Percentiles rank a stretch among this genome's conserved stretches.
Evolutionary conservation across 768 basidiomycete species (phyloP).

Genomic region (Suillus subalutaceus): DNA sequence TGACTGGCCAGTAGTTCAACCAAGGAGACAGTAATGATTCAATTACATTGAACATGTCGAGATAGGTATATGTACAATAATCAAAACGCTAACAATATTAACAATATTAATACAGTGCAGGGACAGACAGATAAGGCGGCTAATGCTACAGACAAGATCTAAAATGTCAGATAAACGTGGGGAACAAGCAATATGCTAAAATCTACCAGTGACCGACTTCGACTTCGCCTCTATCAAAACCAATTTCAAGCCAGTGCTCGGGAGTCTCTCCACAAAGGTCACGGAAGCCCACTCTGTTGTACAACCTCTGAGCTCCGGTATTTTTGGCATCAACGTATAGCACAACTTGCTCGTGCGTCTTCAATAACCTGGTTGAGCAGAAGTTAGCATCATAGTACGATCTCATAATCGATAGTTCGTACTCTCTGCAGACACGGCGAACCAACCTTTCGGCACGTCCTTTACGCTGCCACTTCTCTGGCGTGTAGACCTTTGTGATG

Average conservation of each 20-base stretch:
- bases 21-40: neutral
- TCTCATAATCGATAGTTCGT: slow-evolving; percentile 19
- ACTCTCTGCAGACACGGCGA: slow-evolving; percentile 47
- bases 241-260: slow-evolving; percentile 56
- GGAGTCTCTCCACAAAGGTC: slow-evolving; percentile 43
- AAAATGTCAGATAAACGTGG: too few species aligned
- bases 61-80: neutral
- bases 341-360: slow-evolving; percentile 47
- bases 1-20: neutral
- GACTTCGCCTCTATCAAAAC: slow-evolving; percentile 48
- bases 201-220: slow-evolving; percentile 69
- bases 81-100: neutral
- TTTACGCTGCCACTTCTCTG: slow-evolving; percentile 43
- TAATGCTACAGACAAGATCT: neutral
- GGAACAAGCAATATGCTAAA: neutral
- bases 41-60: neutral
- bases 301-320: slow-evolving; percentile 48
- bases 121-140: neutral
- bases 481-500: slow-evolving; percentile 63
- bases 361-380: slow-evolving; percentile 39
- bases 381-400: slow-evolving; percentile 14
- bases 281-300: slow-evolving; percentile 55
- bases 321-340: slow-evolving; percentile 57
- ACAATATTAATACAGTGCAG: neutral
- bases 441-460: slow-evolving; percentile 59